Percentiles rank a stretch among this genome's conserved stretches.
Conservation (phyloP, 2,329 filamentous ascomycete genomes). For the Phialophora expanda region DNA sequence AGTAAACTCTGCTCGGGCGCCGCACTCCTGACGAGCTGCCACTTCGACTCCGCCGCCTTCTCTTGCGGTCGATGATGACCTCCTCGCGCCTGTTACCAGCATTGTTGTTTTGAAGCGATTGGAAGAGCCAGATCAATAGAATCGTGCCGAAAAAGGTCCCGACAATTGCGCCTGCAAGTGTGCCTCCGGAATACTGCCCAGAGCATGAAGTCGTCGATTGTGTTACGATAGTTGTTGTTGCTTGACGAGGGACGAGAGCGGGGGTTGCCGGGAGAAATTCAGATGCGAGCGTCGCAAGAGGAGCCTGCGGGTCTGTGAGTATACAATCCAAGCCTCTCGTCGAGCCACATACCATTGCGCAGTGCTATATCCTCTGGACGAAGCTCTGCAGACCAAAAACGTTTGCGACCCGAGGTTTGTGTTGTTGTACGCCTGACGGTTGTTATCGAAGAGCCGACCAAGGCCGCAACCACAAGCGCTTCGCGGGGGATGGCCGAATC, state of each 20-base stretch:
- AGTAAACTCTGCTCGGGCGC: slow-evolving; percentile 38
- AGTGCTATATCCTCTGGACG: background rate
- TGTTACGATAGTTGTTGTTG: slow-evolving; percentile 34
- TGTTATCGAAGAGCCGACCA: background rate
- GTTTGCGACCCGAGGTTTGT: background rate
- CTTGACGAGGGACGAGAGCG: slow-evolving; percentile 33
- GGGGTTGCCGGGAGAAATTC: slow-evolving; percentile 29
- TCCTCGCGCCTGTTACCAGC: slow-evolving; percentile 30
- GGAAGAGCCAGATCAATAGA: slow-evolving; percentile 38
- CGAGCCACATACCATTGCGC: slow-evolving; percentile 29
- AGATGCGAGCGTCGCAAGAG: slow-evolving; percentile 25
- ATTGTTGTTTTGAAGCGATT: slow-evolving; percentile 25
- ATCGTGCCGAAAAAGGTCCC: slow-evolving; percentile 40
- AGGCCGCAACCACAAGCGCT: slow-evolving; percentile 7
- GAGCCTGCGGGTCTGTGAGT: slow-evolving; percentile 23
- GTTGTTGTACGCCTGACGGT: background rate
- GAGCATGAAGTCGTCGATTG: slow-evolving; percentile 28
- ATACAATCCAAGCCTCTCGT: background rate
- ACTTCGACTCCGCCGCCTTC: slow-evolving; percentile 35
- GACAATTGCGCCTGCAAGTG: slow-evolving; percentile 39
- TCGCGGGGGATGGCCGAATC: slow-evolving; percentile 7
- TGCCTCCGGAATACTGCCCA: slow-evolving; percentile 39
- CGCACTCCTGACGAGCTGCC: slow-evolving; percentile 37
- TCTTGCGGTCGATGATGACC: slow-evolving; percentile 37
- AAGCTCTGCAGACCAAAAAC: background rate